phyloP scores from a whole-genome alignment of 2,329 filamentous ascomycete genomes.

The Grosmannia huntii region DNA sequence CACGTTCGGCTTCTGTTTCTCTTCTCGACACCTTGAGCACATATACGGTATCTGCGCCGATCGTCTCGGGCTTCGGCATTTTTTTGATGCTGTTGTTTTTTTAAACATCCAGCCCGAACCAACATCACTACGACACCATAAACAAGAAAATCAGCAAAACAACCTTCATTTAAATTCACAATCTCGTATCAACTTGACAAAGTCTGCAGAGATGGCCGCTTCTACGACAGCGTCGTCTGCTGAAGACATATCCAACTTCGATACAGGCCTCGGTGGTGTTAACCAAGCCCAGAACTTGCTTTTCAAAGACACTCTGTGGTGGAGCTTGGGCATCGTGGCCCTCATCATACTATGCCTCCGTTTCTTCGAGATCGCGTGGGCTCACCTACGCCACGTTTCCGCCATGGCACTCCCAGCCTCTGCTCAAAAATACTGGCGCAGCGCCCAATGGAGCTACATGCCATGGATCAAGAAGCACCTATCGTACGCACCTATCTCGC shows the following conservation, averaged over 20 bases:
- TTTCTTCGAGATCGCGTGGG: conserved; percentile 39
- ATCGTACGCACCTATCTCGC: conserved; percentile 49
- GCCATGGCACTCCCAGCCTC: conserved; percentile 40
- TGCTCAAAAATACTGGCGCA: conserved; percentile 47
- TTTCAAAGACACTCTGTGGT: conserved; percentile 47
- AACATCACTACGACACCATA: background rate
- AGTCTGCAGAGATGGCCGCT: background rate
- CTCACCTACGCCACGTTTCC: conserved; percentile 44
- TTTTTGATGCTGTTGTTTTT: background rate
- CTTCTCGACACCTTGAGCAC: background rate
- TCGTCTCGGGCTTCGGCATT: background rate
- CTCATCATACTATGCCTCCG: conserved; percentile 40
- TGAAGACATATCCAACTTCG: conserved; percentile 36
- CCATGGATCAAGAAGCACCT: conserved; percentile 49
- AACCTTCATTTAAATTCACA: background rate
- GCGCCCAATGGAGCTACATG: conserved; percentile 46
- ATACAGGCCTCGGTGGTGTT: conserved; percentile 45
- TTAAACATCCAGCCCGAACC: background rate
- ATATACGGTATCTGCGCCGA: background rate
- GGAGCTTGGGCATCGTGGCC: conserved; percentile 43
- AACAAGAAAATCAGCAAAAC: background rate
- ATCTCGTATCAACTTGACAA: background rate
- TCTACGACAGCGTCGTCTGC: conserved; percentile 2
- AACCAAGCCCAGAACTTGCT: conserved; percentile 44
- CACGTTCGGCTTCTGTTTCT: background rate